Evolutionary conservation across 495 filamentous ascomycete species (phyloP).

Genomic region (Aspergillus ellipticus): DNA sequence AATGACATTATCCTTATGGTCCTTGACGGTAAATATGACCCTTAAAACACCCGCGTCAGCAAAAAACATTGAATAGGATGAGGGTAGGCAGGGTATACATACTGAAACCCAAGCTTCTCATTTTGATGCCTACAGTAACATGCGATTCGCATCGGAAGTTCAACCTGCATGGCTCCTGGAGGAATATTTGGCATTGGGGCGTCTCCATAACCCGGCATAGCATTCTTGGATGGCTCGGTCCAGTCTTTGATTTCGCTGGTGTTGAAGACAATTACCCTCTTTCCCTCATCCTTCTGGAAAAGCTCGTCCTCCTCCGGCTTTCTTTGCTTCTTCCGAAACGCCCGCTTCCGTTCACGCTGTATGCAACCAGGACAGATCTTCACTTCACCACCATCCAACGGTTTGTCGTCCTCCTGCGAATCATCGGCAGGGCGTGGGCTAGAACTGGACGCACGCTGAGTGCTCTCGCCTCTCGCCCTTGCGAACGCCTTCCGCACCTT

Average conservation of each 20-base stretch:
- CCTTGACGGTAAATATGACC: conserved; percentile 91
- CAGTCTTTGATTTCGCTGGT: conserved; percentile 87
- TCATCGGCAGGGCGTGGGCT: conserved; percentile 32
- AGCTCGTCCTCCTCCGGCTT: conserved; percentile 77
- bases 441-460: conserved; percentile 21
- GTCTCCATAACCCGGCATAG: conserved; percentile 26
- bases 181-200: conserved; percentile 40
- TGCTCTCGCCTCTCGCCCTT: conserved; percentile 52
- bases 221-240: conserved; percentile 52
- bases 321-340: conserved; percentile 82
- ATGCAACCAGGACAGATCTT: conserved; percentile 83
- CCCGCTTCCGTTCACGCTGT: conserved; percentile 79
- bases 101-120: conserved; percentile 86
- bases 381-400: conserved; percentile 78
- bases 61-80: not conserved
- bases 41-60: conserved; percentile 24
- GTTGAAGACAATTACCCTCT: conserved; percentile 90
- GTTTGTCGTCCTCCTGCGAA: conserved; percentile 57
- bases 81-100: conserved; percentile 15
- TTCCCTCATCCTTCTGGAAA: conserved; percentile 72
- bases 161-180: conserved; percentile 64
- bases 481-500: conserved; percentile 60
- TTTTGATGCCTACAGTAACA: conserved; percentile 94
- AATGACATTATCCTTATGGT: conserved; percentile 66
- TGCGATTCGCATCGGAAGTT: conserved; percentile 90